phyloP scores from a whole-genome alignment of 2,329 filamentous ascomycete species.

The Xylaria multiplex region DNA sequence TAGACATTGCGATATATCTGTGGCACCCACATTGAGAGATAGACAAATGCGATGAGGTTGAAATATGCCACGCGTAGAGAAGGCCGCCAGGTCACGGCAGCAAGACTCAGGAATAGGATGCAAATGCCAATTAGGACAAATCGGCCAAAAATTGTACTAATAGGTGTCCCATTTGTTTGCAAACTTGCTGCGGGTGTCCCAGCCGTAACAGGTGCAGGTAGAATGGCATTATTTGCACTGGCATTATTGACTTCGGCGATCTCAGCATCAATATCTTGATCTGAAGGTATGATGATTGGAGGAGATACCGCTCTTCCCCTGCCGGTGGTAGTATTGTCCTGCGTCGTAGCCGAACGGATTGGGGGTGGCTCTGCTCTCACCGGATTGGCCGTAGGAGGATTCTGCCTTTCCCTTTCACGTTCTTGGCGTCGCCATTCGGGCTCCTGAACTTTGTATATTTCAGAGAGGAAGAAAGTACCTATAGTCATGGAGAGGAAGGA shows the following conservation, averaged over 20 bases:
- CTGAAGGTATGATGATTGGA: constrained; percentile 70
- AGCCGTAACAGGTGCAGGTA: constrained; percentile 46
- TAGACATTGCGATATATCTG: constrained; percentile 91
- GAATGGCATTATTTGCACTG: constrained; percentile 44
- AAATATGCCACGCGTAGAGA: constrained; percentile 65
- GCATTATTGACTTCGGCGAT: constrained; percentile 57
- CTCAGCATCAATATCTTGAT: constrained; percentile 71
- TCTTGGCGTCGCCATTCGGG: constrained; percentile 61
- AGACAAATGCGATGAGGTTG: constrained; percentile 74
- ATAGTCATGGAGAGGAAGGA: constrained; percentile 67
- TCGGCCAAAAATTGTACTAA: constrained; percentile 67
- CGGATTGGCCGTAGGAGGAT: constrained; percentile 39
- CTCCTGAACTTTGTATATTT: constrained; percentile 70
- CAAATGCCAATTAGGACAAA: constrained; percentile 66
- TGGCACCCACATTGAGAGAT: constrained; percentile 91
- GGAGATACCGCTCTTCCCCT: constrained; percentile 45
- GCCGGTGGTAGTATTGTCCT: constrained; percentile 40
- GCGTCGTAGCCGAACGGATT: constrained; percentile 35
- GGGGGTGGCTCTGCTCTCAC: constrained; percentile 37
- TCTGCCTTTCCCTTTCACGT: constrained; percentile 48
- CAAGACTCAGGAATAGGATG: constrained; percentile 67
- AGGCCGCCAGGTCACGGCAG: constrained; percentile 69
- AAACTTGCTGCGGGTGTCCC: constrained; percentile 44
- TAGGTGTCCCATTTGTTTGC: constrained; percentile 51
- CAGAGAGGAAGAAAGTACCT: constrained; percentile 66